These are phyloP conservation scores for Aspergillus ruber DNA, from an alignment of 2,329 filamentous ascomycete species.

Conservation along the genomic window DNA sequence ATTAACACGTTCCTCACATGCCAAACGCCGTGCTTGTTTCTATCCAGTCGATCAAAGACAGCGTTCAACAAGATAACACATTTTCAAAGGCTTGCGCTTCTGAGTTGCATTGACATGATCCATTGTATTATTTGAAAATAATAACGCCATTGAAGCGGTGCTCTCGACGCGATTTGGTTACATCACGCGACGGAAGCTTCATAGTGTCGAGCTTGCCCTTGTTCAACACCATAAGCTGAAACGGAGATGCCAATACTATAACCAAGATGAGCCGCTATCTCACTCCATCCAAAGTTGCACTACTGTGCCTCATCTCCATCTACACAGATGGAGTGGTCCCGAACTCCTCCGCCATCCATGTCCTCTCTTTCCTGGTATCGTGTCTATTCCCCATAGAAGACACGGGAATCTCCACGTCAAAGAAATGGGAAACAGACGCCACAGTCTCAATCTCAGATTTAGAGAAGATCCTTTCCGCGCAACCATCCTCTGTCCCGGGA, in stretches of 20 bases:
- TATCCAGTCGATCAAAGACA: not conserved
- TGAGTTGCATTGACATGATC: too few relatives aligned
- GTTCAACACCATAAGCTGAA: not conserved
- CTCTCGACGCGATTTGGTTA: not conserved
- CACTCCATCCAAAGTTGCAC: conserved; percentile 79
- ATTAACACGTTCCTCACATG: not conserved
- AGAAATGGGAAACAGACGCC: conserved; percentile 24
- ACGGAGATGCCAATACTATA: not conserved
- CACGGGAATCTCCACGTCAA: conserved; percentile 16
- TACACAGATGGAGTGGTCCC: conserved; percentile 69
- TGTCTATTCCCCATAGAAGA: conserved; percentile 51
- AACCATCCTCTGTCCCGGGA: conserved; percentile 57
- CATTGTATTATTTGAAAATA: not conserved
- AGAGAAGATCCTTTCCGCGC: conserved; percentile 40
- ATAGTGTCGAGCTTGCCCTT: not conserved
- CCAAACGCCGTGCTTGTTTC: not conserved
- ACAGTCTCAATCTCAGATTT: conserved; percentile 40
- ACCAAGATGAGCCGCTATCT: conserved; percentile 68
- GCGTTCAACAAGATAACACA: not conserved
- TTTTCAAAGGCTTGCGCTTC: too few relatives aligned
- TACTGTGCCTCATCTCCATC: conserved; percentile 72
- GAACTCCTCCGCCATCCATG: conserved; percentile 61
- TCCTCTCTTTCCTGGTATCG: conserved; percentile 72
- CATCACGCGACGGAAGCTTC: not conserved
- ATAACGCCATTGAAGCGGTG: not conserved